Evolutionary conservation across 169 alveolate species (phyloP), one percentile per base, ranked within the genome.

Genomic region (Babesia gibsoni): DNA sequence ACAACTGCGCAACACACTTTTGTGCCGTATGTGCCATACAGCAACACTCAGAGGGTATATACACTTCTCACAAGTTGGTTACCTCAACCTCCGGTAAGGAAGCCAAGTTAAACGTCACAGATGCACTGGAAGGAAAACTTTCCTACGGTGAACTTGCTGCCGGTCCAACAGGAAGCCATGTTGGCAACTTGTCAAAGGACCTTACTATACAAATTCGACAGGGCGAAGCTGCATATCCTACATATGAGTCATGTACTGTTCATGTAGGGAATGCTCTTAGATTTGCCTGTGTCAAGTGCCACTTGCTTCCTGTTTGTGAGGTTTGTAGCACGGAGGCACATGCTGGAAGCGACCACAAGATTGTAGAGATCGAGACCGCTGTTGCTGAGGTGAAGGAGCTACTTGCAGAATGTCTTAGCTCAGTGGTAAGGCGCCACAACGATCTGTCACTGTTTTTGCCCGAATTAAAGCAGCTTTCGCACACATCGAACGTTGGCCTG

Each of bases 311-410:
- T 3, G 43, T 70, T 2, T 79, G 88, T 18, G 63, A 22, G 41
- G 18, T 1, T n/a, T 79, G 88, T 32, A 36, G 57, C 12, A 10
- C 20, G 4, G 83, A 58, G 20, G 48, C 49, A 27, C 78, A 78
- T 61, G 10, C 45, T 52, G 80, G 52, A 22, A 22, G 25, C 22
- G 52, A 3, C 14, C 88, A 79, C 54, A 67, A 20, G 54, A 42
- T 79, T 12, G 61, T 79, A 32, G 77, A 57, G 27, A 54, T 79
- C 14, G 82, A 67, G 48, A 1, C 32, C 8, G 88, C 73, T 3
- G 78, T 57, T 0, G 73, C 65, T 6, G 83, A 79, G 32, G 78
- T 79, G 35, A 69, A 68, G 61, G 83, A 54, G 37, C 63, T 67
- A 1, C 29, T 79, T 36, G 68, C 67, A 6, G 88, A 79, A 1